Base-by-base conservation (phyloP, 1,284 basidiomycete species). In the Paramarasmius palmivorus region DNA sequence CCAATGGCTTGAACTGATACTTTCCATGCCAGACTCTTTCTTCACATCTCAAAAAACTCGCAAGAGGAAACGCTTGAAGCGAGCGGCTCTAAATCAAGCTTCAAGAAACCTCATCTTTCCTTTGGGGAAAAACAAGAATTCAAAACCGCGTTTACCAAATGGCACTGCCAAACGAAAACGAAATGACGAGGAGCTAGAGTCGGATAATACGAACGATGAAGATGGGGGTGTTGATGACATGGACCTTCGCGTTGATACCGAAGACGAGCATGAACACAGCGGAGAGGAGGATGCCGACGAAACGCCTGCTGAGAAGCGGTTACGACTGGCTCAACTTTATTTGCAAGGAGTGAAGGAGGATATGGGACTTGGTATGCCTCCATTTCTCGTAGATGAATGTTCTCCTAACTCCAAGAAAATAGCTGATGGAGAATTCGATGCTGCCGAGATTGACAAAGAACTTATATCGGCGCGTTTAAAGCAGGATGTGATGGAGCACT, bases 261-360 rank as follows among this genome's bases (percentile, higher is more conserved):
- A 87, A 50, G 76, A 79, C 1, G 82, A 83, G 56, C 73, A 72
- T 17, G 77, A 75, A 22, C 79, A 77, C 42, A 88, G 85, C 63
- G 86, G 78, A 4, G 92, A 93, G 49, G 93, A 94, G 63, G 86
- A 93, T 60, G 82, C 87, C 57, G 81, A 88, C 61, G 93, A 99
- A 76, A 98, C 95, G 1, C 93, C 95, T 0, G 95, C 94, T 0
- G 88, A 96, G 77, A 98, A 99, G 71, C 76, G 96, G 54, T 77
- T 99, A 10, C 75, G 97, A 54, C 73, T 99, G 23, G 95, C 96
- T 3, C 90, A 93, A 68, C 73, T 95, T 59, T 98, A 99, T 70
- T 73, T 99, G 42, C 86, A 95, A 55, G 88, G 82, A 54, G 85
- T 98, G 15, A 90, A 92, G 68, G 84, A 90, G 57, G 79, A 78